These are phyloP conservation scores for Aspergillus flavus DNA, from an alignment of 2,329 filamentous ascomycete species.

Conservation along the genomic window DNA sequence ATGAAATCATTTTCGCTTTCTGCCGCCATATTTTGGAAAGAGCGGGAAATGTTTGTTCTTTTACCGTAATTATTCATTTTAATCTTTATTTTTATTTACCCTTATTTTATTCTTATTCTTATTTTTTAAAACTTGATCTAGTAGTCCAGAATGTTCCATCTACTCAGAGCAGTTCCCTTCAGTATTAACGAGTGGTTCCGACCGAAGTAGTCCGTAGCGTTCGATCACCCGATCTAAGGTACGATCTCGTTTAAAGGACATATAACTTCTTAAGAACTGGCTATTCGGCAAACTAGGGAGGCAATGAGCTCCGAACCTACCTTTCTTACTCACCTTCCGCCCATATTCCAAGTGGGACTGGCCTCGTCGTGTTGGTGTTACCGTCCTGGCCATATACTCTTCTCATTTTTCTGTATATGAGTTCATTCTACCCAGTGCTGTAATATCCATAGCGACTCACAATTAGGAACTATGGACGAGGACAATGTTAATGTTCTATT, in stretches of 20 bases:
- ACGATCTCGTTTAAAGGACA: neutral
- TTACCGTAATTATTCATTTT: neutral
- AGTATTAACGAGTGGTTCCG: neutral
- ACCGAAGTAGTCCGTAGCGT: neutral
- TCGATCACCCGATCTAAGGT: slow-evolving; percentile 1
- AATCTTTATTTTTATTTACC: too few relatives aligned
- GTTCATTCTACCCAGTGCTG: neutral
- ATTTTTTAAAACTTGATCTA: too few relatives aligned
- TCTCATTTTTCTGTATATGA: neutral
- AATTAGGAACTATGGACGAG: neutral
- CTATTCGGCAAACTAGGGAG: neutral
- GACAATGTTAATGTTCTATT: neutral
- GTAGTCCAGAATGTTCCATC: too few relatives aligned
- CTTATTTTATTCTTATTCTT: too few relatives aligned
- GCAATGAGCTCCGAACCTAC: neutral
- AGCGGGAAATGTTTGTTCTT: neutral
- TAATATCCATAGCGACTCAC: neutral
- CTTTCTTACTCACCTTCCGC: neutral
- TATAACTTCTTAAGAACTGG: neutral
- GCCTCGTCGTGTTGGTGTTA: neutral
- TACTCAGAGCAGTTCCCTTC: too few relatives aligned
- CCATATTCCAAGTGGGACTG: neutral
- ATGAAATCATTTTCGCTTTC: neutral
- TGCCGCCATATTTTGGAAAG: neutral
- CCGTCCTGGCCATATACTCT: neutral